phyloP scores from a whole-genome alignment of 2,329 filamentous ascomycete species.

The Emericellopsis atlantica region DNA sequence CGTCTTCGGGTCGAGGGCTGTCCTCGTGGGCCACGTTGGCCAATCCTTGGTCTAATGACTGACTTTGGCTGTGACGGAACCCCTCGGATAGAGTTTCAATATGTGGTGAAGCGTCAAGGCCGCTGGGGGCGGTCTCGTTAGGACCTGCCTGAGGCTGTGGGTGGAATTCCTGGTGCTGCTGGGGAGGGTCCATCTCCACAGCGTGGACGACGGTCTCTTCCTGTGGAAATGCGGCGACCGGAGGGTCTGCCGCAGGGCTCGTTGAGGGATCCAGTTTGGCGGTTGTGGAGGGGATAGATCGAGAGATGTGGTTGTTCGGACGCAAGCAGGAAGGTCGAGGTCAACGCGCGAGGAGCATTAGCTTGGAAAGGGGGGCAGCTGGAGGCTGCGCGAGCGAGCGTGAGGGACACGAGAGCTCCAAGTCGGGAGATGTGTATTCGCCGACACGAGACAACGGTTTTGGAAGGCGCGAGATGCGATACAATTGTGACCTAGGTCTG shows the following conservation, averaged over 20 bases:
- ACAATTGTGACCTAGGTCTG: no score
- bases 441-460: not conserved
- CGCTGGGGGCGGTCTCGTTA: slow-evolving; percentile 34
- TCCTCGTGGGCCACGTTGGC: slow-evolving; percentile 9
- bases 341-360: slow-evolving; percentile 2
- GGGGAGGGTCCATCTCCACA: slow-evolving; percentile 28
- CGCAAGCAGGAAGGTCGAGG: not conserved
- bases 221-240: slow-evolving; percentile 7
- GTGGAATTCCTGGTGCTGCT: slow-evolving; percentile 2
- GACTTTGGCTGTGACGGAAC: slow-evolving; percentile 30
- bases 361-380: slow-evolving; percentile 1
- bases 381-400: slow-evolving; percentile 1
- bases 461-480: not conserved
- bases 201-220: slow-evolving; percentile 30
- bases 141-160: slow-evolving; percentile 19
- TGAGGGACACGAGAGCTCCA: not conserved
- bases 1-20: slow-evolving; percentile 27
- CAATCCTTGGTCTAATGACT: slow-evolving; percentile 36
- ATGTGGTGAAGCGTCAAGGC: slow-evolving; percentile 34
- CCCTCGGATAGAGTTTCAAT: slow-evolving; percentile 18
- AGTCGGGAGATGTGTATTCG: not conserved
- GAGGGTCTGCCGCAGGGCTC: slow-evolving; percentile 8
- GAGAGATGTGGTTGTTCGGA: not conserved
- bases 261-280: slow-evolving; percentile 40
- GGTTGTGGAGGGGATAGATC: not conserved